Conservation (phyloP, 768 basidiomycete genomes). For the Boletus eberwhitei region DNA sequence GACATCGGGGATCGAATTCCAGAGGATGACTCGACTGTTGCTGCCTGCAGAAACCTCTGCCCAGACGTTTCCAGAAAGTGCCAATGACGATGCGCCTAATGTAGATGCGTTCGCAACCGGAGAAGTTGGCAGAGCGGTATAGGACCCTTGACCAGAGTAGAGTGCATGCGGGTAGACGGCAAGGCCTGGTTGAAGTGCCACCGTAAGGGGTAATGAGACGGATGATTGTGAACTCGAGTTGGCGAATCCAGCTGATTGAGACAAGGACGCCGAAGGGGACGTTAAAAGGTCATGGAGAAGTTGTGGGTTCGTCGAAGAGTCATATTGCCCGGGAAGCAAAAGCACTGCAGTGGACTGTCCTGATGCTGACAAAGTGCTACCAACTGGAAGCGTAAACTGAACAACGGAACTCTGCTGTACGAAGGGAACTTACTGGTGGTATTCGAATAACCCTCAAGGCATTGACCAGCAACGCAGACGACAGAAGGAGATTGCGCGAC, state of each 20-base stretch:
- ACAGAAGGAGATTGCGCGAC: conserved; percentile 61
- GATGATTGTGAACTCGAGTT: conserved; percentile 46
- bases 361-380: conserved; percentile 58
- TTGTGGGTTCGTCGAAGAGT: conserved; percentile 66
- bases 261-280: conserved; percentile 56
- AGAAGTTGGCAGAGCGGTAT: conserved; percentile 52
- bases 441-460: conserved; percentile 75
- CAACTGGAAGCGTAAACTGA: conserved; percentile 47
- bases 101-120: conserved; percentile 46
- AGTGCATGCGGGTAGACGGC: conserved; percentile 58
- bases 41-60: conserved; percentile 56
- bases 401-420: neutral
- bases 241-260: conserved; percentile 60
- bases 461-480: conserved; percentile 87
- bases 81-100: conserved; percentile 57
- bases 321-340: conserved; percentile 76
- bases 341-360: conserved; percentile 52
- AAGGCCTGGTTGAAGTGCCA: conserved; percentile 65
- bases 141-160: conserved; percentile 64
- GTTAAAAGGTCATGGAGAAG: conserved; percentile 67
- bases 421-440: conserved; percentile 51
- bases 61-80: conserved; percentile 68
- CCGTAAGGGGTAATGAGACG: conserved; percentile 61
- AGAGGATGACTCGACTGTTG: conserved; percentile 62
- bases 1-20: conserved; percentile 77